These are phyloP conservation scores for Tricholoma furcatifolium DNA, from an alignment of 768 basidiomycete genomes.

Conservation along the genomic window DNA sequence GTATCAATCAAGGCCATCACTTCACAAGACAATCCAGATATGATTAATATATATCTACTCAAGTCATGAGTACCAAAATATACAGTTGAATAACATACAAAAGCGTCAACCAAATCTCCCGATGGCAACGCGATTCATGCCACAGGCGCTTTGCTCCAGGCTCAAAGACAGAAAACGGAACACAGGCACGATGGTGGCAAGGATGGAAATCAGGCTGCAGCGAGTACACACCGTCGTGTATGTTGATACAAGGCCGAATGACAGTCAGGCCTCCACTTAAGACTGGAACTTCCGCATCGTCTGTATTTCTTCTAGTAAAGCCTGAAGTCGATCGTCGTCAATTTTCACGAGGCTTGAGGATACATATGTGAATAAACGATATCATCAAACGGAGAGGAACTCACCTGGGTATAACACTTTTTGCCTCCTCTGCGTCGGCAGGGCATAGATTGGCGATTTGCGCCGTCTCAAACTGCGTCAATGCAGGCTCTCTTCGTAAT, in stretches of 20 bases:
- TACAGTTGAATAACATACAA: no score
- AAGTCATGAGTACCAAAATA: no score
- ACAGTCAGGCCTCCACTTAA: slow-evolving; percentile 28
- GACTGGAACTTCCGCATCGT: slow-evolving; percentile 90
- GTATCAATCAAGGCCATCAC: slow-evolving; percentile 2
- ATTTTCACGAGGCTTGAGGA: slow-evolving; percentile 72
- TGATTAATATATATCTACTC: no score
- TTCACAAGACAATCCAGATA: no score
- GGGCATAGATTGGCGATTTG: slow-evolving; percentile 93
- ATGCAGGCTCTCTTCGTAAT: slow-evolving; percentile 69
- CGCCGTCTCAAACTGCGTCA: slow-evolving; percentile 90
- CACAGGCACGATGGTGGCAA: no score
- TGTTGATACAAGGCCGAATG: no score
- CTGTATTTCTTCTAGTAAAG: slow-evolving; percentile 83
- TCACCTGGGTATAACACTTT: slow-evolving; percentile 87
- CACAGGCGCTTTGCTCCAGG: no score
- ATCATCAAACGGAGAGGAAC: slow-evolving; percentile 6
- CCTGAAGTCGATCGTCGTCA: slow-evolving; percentile 84
- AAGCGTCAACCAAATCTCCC: no score
- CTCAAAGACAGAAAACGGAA: no score
- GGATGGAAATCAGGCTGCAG: no score
- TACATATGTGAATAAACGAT: not conserved
- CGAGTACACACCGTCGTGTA: no score
- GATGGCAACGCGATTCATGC: no score
- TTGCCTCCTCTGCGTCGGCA: slow-evolving; percentile 85